A percentile compares a stretch with the other conserved stretches of the same genome.
Evolutionary conservation across 768 basidiomycete genomes (phyloP).

Genomic region (Boletellus emodensis): DNA sequence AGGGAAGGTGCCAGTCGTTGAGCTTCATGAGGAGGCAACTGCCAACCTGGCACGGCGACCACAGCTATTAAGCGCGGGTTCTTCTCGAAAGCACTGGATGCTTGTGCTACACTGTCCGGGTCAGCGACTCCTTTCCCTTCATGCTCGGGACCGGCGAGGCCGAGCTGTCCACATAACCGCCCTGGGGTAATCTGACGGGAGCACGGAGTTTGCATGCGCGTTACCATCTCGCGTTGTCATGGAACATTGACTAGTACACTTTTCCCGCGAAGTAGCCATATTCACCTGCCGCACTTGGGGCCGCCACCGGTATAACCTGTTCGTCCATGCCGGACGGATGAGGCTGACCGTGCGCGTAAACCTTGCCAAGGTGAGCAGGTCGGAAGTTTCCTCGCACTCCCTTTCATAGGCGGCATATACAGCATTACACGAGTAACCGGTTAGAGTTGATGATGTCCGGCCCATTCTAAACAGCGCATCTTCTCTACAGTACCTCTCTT

Average conservation of each 20-base stretch:
- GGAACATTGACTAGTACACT: neutral
- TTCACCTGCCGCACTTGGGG: neutral
- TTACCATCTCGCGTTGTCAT: slow-evolving; percentile 8
- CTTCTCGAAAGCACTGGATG: neutral
- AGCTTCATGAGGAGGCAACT: neutral
- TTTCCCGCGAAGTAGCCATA: neutral
- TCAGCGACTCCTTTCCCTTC: neutral
- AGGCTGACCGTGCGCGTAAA: neutral
- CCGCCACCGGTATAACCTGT: slow-evolving; percentile 7
- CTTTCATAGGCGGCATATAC: slow-evolving; percentile 6
- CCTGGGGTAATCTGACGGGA: neutral
- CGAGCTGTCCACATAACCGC: neutral
- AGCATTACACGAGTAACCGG: slow-evolving; percentile 3
- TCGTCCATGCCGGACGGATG: neutral
- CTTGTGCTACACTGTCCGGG: too few relatives aligned
- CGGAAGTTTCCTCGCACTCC: slow-evolving; percentile 13
- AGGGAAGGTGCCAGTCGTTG: slow-evolving; percentile 7
- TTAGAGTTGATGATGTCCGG: neutral
- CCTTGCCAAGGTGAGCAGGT: slow-evolving; percentile 7
- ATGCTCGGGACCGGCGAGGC: neutral
- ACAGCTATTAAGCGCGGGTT: neutral
- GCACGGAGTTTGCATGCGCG: slow-evolving; percentile 3
- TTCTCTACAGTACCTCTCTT: slow-evolving; percentile 4
- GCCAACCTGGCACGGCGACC: neutral
- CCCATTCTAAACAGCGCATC: neutral